Base-by-base conservation (phyloP, 2,329 filamentous ascomycete species). In the Ceratocystis alfenasii region DNA sequence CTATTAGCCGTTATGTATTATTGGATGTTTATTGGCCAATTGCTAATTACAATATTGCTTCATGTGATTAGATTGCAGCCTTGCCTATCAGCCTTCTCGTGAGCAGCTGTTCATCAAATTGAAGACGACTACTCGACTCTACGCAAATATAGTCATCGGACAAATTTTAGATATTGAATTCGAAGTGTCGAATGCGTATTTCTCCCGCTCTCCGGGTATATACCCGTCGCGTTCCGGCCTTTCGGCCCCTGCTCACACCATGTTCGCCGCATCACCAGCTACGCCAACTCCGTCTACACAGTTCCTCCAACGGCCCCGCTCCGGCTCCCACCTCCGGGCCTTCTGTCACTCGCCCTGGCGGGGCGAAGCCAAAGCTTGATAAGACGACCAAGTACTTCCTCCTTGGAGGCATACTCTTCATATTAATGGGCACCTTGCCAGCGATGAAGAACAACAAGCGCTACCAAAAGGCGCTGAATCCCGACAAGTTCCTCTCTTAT, bases 401-500 rank as follows among this genome's bases (percentile, higher is more conserved):
- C 36, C 59, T 65, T 28, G 59, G 63, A 36, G 66, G 66, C 8
- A 50, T 59, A n/a, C 46, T 65, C 60, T 65, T 67, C 63, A 67
- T 67, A 63, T 60, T 67, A 17, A 36, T 62, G 22, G 63, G 66
- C 12, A 59, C 53, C 17, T 44, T 67, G 46, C 66, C 66, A 5
- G 66, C 63, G 15, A 63, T 67, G 63, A 48, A 65, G 33, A 61
- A 67, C 48, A 62, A 65, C 59, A 65, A 65, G 60, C 25, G 36
- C 36, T 65, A 62, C 60, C 66, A 65, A 53, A 69, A 70, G 2
- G 72, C 71, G 1, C 79, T 90, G 67, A 86, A 88, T 75, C 74
- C 77, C 15, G 76, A 78, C 66, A 80, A 77, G 28, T 91, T 90
- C 74, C 81, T 81, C 45, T 81, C 83, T 2, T 92, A 88, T 75